phyloP scores from a whole-genome alignment of 768 basidiomycete genomes.

The Suillus ampliporus region DNA sequence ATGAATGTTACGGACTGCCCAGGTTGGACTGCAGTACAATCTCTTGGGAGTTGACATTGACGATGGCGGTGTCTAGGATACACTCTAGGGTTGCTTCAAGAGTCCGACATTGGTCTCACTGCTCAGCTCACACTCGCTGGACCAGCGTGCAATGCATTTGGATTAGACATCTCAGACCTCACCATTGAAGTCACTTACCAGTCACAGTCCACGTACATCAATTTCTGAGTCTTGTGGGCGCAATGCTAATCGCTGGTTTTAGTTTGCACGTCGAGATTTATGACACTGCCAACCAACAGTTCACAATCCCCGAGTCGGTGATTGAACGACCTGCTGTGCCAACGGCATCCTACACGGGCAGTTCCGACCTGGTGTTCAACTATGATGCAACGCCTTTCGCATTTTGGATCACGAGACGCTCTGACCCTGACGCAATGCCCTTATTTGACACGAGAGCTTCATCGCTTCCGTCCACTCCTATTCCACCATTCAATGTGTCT shows the following conservation, averaged over 20 bases:
- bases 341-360: slow-evolving; percentile 33
- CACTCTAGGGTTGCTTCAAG: slow-evolving; percentile 43
- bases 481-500: slow-evolving; percentile 43
- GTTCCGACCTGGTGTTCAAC: slow-evolving; percentile 68
- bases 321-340: slow-evolving; percentile 46
- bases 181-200: slow-evolving; percentile 68
- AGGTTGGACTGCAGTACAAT: slow-evolving; percentile 1
- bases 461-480: slow-evolving; percentile 61
- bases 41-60: neutral
- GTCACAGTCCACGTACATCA: slow-evolving; percentile 45
- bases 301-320: slow-evolving; percentile 59
- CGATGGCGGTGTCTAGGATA: slow-evolving; percentile 49
- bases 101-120: slow-evolving; percentile 52
- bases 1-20: slow-evolving; percentile 22
- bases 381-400: slow-evolving; percentile 64
- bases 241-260: neutral
- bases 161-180: slow-evolving; percentile 56
- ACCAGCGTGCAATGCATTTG: slow-evolving; percentile 62
- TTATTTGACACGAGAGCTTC: slow-evolving; percentile 68
- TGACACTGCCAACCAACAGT: slow-evolving; percentile 61
- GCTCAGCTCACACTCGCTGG: slow-evolving; percentile 58
- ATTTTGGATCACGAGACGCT: slow-evolving; percentile 75
- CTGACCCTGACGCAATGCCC: slow-evolving; percentile 52
- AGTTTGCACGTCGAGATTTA: slow-evolving; percentile 69
- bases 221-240: neutral